These are phyloP conservation scores for Stenogyne calaminthoides DNA, from an alignment of 305 asterid species.

Conservation along the genomic window DNA sequence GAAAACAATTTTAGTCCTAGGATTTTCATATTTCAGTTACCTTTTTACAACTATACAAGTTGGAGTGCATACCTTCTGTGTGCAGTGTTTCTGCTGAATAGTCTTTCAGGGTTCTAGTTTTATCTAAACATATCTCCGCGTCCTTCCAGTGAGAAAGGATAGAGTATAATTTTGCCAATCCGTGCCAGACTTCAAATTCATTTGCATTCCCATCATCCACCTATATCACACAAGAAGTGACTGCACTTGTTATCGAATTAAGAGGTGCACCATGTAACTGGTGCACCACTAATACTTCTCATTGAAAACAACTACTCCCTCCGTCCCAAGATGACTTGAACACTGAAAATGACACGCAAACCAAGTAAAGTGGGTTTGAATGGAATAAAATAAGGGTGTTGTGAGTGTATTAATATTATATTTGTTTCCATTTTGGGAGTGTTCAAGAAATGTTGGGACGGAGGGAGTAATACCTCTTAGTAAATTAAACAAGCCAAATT, in stretches of 20 bases:
- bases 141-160: constrained; percentile 92
- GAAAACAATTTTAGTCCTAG: neutral
- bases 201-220: constrained; percentile 69
- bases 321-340: too few species aligned
- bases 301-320: too few species aligned
- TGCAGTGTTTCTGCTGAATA: constrained; percentile 81
- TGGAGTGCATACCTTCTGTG: constrained; percentile 67
- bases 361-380: too few species aligned
- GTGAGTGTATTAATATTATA: too few species aligned
- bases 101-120: constrained; percentile 75
- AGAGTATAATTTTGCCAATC: constrained; percentile 88
- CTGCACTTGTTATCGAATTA: constrained; percentile 19
- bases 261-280: too few species aligned
- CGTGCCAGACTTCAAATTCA: constrained; percentile 97
- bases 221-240: constrained; percentile 43
- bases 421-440: too few species aligned
- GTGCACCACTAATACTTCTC: too few species aligned
- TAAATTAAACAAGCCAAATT: too few species aligned
- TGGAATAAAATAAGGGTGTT: too few species aligned
- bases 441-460: too few species aligned
- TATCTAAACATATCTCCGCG: constrained; percentile 84
- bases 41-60: neutral
- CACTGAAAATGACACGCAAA: too few species aligned
- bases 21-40: neutral
- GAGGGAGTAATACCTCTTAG: too few species aligned